Conservation (phyloP, 768 basidiomycete genomes). For the Termitomyces sp. region DNA sequence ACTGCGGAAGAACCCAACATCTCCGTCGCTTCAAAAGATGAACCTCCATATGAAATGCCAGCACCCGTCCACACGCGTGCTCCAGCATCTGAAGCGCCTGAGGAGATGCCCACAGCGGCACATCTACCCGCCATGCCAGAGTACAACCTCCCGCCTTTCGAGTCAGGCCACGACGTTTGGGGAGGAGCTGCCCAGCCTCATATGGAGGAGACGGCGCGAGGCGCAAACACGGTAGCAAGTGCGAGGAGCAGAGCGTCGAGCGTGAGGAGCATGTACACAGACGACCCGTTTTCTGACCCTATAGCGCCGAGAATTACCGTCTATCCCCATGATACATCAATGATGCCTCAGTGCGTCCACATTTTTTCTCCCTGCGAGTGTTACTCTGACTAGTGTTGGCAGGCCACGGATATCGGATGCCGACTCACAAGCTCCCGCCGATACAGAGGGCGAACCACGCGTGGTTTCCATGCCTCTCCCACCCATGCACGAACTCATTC, state of each 20-base stretch:
- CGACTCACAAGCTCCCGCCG: constrained; percentile 14
- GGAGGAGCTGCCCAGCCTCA: constrained; percentile 3
- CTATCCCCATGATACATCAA: constrained; percentile 11
- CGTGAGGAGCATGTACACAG: constrained; percentile 9
- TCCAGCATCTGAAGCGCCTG: not conserved
- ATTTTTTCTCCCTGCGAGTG: not conserved
- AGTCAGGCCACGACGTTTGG: constrained; percentile 16
- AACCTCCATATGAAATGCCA: not conserved
- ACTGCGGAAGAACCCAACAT: not conserved
- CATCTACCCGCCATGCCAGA: not conserved
- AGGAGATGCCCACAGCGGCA: constrained; percentile 7
- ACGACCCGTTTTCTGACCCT: constrained; percentile 31
- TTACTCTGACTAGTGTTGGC: not conserved
- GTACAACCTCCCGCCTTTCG: constrained; percentile 9
- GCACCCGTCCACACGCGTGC: not conserved
- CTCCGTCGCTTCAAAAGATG: not conserved
- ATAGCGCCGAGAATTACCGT: constrained; percentile 21
- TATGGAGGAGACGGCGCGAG: constrained; percentile 1
- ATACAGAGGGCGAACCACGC: constrained; percentile 19
- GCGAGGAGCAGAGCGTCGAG: constrained; percentile 11
- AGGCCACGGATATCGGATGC: constrained; percentile 16
- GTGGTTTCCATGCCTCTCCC: constrained; percentile 38
- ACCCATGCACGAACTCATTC: constrained; percentile 32
- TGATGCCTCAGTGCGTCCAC: constrained; percentile 27
- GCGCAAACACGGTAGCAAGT: constrained; percentile 6